Percentiles rank a stretch among this genome's conserved stretches.
Evolutionary conservation across 2,329 filamentous ascomycete genomes (phyloP).

Genomic region (Penicillium sp.): DNA sequence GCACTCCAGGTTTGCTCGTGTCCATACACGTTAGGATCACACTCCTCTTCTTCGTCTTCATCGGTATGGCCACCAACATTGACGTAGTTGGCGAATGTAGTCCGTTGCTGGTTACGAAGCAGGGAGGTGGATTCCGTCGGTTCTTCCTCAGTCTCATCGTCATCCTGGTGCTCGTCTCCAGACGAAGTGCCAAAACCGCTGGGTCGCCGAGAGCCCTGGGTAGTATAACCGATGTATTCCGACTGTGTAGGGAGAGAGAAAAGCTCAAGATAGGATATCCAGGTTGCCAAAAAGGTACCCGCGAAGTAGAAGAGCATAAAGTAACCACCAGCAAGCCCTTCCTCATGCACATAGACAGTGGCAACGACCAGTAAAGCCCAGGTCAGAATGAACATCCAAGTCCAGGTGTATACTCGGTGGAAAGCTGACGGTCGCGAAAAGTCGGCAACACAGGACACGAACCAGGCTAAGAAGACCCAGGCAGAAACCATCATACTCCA

Average conservation of each 20-base stretch:
- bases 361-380: conserved; percentile 72
- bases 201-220: conserved; percentile 41
- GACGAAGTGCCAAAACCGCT: conserved; percentile 42
- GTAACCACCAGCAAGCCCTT: conserved; percentile 73
- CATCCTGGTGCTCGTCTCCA: conserved; percentile 38
- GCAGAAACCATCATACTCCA: conserved; percentile 84
- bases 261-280: conserved; percentile 76
- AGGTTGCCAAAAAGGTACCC: conserved; percentile 69
- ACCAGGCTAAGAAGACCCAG: conserved; percentile 81
- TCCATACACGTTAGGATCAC: conserved; percentile 53
- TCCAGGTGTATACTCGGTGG: conserved; percentile 73
- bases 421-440: conserved; percentile 81
- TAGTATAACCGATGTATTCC: conserved; percentile 63
- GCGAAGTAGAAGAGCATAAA: conserved; percentile 77
- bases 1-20: conserved; percentile 85
- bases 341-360: conserved; percentile 74
- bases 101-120: conserved; percentile 50
- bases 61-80: conserved; percentile 34
- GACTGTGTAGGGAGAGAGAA: conserved; percentile 72
- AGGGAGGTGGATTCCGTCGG: conserved; percentile 59
- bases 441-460: conserved; percentile 74
- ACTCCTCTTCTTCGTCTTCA: conserved; percentile 28
- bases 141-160: conserved; percentile 40
- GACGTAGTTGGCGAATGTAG: conserved; percentile 58
- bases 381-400: conserved; percentile 78